Evolutionary conservation across 805 yeast genomes (phyloP).

Genomic region (Candida multigemmis): DNA sequence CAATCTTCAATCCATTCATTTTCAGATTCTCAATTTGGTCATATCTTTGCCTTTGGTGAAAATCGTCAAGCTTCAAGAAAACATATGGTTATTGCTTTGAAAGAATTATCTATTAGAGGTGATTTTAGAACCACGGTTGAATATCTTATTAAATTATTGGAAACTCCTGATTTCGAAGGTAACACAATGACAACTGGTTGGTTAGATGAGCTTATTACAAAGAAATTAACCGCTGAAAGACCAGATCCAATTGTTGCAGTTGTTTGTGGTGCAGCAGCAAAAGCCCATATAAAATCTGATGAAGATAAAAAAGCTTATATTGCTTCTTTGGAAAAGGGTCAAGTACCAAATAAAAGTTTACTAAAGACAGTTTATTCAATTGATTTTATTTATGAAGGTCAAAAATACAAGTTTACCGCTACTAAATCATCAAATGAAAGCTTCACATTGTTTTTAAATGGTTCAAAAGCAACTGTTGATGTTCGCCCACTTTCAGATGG

Average conservation of each 20-base stretch:
- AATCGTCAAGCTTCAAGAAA: conserved; percentile 96
- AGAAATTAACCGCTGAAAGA: conserved; percentile 92
- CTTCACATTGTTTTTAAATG: conserved; percentile 87
- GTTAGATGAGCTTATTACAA: conserved; percentile 93
- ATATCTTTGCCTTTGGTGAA: conserved; percentile 97
- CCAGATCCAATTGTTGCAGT: conserved; percentile 90
- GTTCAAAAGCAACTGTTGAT: conserved; percentile 81
- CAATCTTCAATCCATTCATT: conserved; percentile 96
- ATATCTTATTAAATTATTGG: conserved; percentile 87
- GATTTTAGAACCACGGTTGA: conserved; percentile 98
- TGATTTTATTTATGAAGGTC: conserved; percentile 93
- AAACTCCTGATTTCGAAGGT: conserved; percentile 93
- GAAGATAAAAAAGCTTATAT: conserved; percentile 62
- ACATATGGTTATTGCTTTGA: conserved; percentile 97
- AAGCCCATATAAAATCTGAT: conserved; percentile 76
- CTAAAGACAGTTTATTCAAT: conserved; percentile 85
- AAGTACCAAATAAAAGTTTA: conserved; percentile 76
- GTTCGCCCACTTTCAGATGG: conserved; percentile 91
- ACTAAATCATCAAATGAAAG: conserved; percentile 83
- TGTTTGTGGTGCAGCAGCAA: conserved; percentile 96
- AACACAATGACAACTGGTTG: conserved; percentile 98
- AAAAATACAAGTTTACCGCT: conserved; percentile 88
- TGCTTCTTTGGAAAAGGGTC: conserved; percentile 85
- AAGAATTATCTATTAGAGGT: conserved; percentile 94
- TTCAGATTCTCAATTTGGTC: conserved; percentile 98